Conservation (phyloP, 768 basidiomycete species). For the Mrakia hoshinonis region DNA sequence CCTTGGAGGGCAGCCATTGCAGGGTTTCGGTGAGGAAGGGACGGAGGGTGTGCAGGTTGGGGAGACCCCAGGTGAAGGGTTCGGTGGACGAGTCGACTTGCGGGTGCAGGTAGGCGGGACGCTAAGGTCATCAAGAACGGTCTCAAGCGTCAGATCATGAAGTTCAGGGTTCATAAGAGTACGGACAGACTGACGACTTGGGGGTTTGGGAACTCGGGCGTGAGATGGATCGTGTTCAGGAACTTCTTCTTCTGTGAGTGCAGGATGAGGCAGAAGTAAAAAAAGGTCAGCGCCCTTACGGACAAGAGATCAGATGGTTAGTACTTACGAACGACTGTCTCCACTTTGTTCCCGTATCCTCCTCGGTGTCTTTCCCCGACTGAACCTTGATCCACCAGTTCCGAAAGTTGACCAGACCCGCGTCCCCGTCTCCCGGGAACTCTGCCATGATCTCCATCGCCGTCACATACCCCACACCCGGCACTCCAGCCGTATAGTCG, state of each 20-base stretch:
- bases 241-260: slow-evolving; percentile 26
- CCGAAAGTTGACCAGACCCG: slow-evolving; percentile 70
- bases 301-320: background rate
- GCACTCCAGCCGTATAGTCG: slow-evolving; percentile 88
- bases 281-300: background rate
- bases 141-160: background rate
- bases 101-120: slow-evolving; percentile 21
- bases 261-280: background rate
- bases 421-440: slow-evolving; percentile 62
- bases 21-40: slow-evolving; percentile 71
- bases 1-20: slow-evolving; percentile 70
- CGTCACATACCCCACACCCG: slow-evolving; percentile 87
- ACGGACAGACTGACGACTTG: slow-evolving; percentile 14
- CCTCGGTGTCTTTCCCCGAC: slow-evolving; percentile 68
- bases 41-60: slow-evolving; percentile 22
- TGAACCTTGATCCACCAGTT: slow-evolving; percentile 95
- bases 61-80: slow-evolving; percentile 28
- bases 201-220: slow-evolving; percentile 13
- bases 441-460: slow-evolving; percentile 93
- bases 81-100: slow-evolving; percentile 25
- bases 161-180: background rate
- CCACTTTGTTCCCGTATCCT: slow-evolving; percentile 59
- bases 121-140: background rate
- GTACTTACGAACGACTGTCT: slow-evolving; percentile 71
- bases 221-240: slow-evolving; percentile 14